These are phyloP conservation scores for Mycena olivaceomarginata DNA, from an alignment of 768 basidiomycete species.

Conservation along the genomic window DNA sequence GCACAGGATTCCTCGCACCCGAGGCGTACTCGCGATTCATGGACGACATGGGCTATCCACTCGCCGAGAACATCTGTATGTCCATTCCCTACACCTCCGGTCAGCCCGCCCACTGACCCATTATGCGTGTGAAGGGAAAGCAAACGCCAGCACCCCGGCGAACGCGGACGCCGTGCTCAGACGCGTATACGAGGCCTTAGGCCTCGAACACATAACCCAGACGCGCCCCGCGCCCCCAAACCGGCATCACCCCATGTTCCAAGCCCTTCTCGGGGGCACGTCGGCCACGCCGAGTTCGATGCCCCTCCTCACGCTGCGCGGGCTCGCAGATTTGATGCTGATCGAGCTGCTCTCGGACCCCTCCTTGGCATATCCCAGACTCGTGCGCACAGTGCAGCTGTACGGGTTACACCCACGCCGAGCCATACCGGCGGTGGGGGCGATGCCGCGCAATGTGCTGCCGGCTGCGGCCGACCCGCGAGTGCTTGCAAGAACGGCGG, in stretches of 20 bases:
- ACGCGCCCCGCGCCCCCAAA: constrained; percentile 6
- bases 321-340: neutral
- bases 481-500: constrained; percentile 23
- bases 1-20: constrained; percentile 32
- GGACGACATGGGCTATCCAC: constrained; percentile 39
- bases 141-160: constrained; percentile 2
- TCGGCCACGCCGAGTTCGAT: neutral
- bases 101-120: neutral
- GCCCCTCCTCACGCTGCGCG: constrained; percentile 23
- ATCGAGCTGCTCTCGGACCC: constrained; percentile 26
- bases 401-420: neutral
- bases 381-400: neutral
- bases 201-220: constrained; percentile 38
- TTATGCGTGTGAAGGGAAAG: constrained; percentile 17
- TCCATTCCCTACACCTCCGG: neutral
- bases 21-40: constrained; percentile 38
- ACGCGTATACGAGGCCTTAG: constrained; percentile 33
- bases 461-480: constrained; percentile 31
- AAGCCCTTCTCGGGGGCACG: neutral
- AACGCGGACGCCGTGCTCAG: constrained; percentile 32
- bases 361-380: neutral
- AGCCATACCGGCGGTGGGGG: constrained; percentile 24
- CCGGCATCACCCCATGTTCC: neutral
- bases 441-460: constrained; percentile 22
- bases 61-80: constrained; percentile 40